Evolutionary conservation across 768 basidiomycete genomes (phyloP).

Genomic region (Crepidotus variabilis): DNA sequence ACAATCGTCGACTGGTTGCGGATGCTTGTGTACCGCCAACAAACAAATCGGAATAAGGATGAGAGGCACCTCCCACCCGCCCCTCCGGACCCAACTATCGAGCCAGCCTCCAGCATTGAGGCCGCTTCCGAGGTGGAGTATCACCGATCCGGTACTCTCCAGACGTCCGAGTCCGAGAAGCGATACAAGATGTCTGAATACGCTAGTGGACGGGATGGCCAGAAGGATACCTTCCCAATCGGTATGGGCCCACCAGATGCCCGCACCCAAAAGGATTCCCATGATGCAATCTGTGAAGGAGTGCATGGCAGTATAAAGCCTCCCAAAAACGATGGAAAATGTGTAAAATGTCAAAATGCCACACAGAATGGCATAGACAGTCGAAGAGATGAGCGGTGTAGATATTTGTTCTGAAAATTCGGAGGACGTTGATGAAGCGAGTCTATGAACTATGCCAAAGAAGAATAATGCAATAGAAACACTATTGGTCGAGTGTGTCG

Average conservation of each 20-base stretch:
- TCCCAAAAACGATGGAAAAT: conserved; percentile 72
- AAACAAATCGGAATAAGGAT: conserved; percentile 61
- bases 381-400: conserved; percentile 37
- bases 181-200: conserved; percentile 21
- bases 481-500: conserved; percentile 90
- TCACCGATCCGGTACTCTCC: conserved; percentile 12
- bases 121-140: conserved; percentile 35
- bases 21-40: conserved; percentile 81
- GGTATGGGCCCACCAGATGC: conserved; percentile 62
- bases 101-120: conserved; percentile 30
- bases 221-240: conserved; percentile 38
- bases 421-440: conserved; percentile 30
- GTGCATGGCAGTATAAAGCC: conserved; percentile 88
- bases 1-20: conserved; percentile 93
- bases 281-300: conserved; percentile 70
- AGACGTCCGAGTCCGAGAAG: conserved; percentile 20
- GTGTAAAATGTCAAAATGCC: conserved; percentile 52
- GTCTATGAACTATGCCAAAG: conserved; percentile 52
- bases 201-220: conserved; percentile 25
- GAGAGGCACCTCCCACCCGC: conserved; percentile 57
- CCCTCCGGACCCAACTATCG: conserved; percentile 30
- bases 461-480: conserved; percentile 87
- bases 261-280: conserved; percentile 62
- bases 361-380: conserved; percentile 38
- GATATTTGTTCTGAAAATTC: conserved; percentile 9